A percentile compares a stretch with the other conserved stretches of the same genome.
These are phyloP conservation scores for Escovopsis sp. DNA, from an alignment of 2,329 filamentous ascomycete genomes.

Conservation along the genomic window DNA sequence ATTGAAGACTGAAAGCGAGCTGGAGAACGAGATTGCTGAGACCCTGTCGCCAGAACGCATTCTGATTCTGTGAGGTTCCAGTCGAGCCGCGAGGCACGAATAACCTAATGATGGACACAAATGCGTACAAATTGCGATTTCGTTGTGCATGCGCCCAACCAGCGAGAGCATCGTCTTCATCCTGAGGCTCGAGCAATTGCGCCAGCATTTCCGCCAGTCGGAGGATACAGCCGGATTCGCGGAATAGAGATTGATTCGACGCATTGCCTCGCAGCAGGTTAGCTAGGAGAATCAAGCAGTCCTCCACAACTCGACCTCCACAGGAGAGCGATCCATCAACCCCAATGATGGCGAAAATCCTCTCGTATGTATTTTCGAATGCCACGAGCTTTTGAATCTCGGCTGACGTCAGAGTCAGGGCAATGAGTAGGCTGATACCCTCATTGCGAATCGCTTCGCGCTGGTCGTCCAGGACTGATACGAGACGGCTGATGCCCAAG, in stretches of 20 bases:
- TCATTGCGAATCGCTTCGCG: slow-evolving; percentile 83
- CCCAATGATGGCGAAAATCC: slow-evolving; percentile 68
- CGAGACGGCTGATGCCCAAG: slow-evolving; percentile 73
- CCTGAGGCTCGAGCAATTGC: slow-evolving; percentile 38
- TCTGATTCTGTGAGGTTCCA: slow-evolving; percentile 71
- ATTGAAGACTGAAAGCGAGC: slow-evolving; percentile 61
- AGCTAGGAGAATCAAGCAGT: slow-evolving; percentile 79
- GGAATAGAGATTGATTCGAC: slow-evolving; percentile 87
- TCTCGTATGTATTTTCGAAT: slow-evolving; percentile 87
- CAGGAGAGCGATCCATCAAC: slow-evolving; percentile 68
- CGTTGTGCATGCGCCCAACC: slow-evolving; percentile 63
- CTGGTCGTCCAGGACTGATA: slow-evolving; percentile 68
- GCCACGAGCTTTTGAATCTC: slow-evolving; percentile 93
- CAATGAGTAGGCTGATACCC: slow-evolving; percentile 71
- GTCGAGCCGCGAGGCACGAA: slow-evolving; percentile 72
- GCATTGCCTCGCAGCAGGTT: slow-evolving; percentile 78
- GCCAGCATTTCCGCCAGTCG: slow-evolving; percentile 57
- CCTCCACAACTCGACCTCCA: slow-evolving; percentile 78
- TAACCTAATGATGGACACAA: slow-evolving; percentile 72
- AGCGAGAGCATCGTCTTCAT: slow-evolving; percentile 43
- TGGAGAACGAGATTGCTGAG: slow-evolving; percentile 67
- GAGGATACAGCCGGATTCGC: slow-evolving; percentile 72
- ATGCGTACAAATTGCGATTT: slow-evolving; percentile 83
- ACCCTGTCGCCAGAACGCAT: slow-evolving; percentile 70
- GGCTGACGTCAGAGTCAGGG: slow-evolving; percentile 70